Conservation (phyloP, 2,329 filamentous ascomycete genomes). For the Thielaviopsis punctulata region DNA sequence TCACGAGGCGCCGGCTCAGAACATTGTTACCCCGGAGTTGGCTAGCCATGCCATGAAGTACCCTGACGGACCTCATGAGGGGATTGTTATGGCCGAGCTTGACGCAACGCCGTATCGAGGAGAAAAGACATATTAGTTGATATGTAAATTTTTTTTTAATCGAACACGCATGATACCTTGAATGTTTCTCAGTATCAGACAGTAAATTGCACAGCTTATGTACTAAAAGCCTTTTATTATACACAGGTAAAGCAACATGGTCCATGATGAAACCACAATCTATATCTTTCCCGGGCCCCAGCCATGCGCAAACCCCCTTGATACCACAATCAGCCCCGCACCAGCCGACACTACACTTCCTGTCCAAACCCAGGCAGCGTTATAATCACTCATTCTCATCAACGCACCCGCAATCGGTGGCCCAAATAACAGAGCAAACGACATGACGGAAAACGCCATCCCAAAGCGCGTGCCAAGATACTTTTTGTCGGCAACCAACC, state of each 20-base stretch:
- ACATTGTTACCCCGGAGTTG: neutral
- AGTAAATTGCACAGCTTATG: neutral
- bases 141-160: neutral
- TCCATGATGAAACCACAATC: neutral
- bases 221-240: neutral
- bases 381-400: constrained; percentile 15
- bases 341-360: neutral
- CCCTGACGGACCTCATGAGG: neutral
- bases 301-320: neutral
- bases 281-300: constrained; percentile 2
- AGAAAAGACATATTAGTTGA: neutral
- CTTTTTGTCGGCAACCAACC: constrained; percentile 24
- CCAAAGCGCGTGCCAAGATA: constrained; percentile 28
- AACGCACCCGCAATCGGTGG: constrained; percentile 24
- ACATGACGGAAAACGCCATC: constrained; percentile 23
- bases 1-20: neutral
- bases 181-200: no score
- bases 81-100: neutral
- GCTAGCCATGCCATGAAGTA: neutral
- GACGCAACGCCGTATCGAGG: neutral
- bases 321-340: neutral
- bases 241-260: no score
- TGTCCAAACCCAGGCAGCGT: constrained; percentile 7
- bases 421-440: constrained; percentile 21
- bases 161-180: no score